Evolutionary conservation across 768 basidiomycete species (phyloP).

Genomic region (Auriscalpium orientale): DNA sequence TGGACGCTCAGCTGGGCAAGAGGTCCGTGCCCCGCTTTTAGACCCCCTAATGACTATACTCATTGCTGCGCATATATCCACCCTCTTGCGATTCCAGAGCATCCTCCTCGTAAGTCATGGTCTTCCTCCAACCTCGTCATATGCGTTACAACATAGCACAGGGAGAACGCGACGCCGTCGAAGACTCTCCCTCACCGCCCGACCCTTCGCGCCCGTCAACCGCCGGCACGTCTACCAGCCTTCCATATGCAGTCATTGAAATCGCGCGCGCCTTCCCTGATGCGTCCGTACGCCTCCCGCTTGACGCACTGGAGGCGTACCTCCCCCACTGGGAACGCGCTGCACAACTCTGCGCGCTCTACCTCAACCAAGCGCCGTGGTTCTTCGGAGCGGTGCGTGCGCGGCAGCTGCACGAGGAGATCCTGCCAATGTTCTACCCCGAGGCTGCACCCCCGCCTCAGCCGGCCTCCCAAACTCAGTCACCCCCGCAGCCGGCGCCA

Average conservation of each 20-base stretch:
- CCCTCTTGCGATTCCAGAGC: not conserved
- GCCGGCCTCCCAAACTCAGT: not conserved
- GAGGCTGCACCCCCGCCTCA: conserved; percentile 27
- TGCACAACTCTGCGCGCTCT: conserved; percentile 52
- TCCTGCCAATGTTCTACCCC: conserved; percentile 59
- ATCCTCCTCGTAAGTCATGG: conserved; percentile 9
- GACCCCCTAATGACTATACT: not conserved
- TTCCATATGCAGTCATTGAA: conserved; percentile 1
- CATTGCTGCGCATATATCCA: not conserved
- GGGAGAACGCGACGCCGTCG: conserved; percentile 1
- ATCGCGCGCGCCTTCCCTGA: conserved; percentile 6
- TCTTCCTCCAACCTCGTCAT: not conserved
- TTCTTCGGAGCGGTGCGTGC: conserved; percentile 67
- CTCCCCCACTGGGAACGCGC: conserved; percentile 58
- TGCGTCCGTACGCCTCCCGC: not conserved
- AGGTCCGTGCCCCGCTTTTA: conserved; percentile 36
- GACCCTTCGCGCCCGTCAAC: not conserved
- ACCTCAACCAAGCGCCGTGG: conserved; percentile 75
- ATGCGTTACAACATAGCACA: not conserved
- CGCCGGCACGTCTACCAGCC: not conserved
- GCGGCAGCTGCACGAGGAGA: conserved; percentile 54
- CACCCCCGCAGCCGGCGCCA: not conserved
- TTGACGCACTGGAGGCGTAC: conserved; percentile 28
- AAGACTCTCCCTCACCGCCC: not conserved
- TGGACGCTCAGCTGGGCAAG: conserved; percentile 63